Conservation (phyloP, 192 early-diverging fungal species). For the Coemansia sp. region DNA sequence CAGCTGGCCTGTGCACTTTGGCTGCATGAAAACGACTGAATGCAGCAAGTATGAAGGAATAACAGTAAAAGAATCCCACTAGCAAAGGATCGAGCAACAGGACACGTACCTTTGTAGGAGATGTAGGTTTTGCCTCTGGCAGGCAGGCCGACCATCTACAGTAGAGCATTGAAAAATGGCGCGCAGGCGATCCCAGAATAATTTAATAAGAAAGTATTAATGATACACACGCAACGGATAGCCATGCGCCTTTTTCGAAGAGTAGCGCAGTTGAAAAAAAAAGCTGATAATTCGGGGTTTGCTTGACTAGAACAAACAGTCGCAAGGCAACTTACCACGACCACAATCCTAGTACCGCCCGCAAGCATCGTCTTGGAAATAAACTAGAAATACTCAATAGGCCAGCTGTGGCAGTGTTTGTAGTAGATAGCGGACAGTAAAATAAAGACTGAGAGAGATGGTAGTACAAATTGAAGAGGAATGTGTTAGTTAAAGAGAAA, state of each 20-base stretch:
- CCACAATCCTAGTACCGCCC: constrained; percentile 54
- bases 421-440: background rate
- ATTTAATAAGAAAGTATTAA: background rate
- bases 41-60: background rate
- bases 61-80: background rate
- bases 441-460: constrained; percentile 2
- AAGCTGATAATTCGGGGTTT: background rate
- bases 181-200: background rate
- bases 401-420: background rate
- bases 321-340: constrained; percentile 42
- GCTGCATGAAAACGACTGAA: background rate
- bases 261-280: too few species aligned
- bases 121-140: constrained; percentile 98
- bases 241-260: background rate
- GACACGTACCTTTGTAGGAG: constrained; percentile 72
- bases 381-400: background rate
- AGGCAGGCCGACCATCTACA: constrained; percentile 86
- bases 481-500: background rate
- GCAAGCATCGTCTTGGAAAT: constrained; percentile 36
- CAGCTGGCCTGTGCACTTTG: constrained; percentile 11
- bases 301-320: background rate
- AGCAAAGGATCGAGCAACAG: background rate
- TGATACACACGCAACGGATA: background rate
- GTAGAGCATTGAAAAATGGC: background rate
- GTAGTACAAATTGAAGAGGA: background rate